Evolutionary conservation across 495 filamentous ascomycete genomes (phyloP).

Genomic region (Penicillium arizonense): DNA sequence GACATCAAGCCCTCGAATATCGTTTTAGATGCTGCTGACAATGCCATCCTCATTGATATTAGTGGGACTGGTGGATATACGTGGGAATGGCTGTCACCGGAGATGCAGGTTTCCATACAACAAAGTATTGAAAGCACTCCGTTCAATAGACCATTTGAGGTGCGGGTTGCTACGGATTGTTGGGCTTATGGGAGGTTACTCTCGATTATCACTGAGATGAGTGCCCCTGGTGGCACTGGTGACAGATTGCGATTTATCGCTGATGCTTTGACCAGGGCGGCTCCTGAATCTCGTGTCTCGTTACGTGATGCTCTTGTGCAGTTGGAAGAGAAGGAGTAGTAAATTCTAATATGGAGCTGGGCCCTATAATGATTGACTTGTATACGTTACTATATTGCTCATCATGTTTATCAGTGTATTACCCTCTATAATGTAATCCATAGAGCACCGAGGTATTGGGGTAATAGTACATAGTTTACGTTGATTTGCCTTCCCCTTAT

Average conservation of each 20-base stretch:
- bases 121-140: conserved; percentile 6
- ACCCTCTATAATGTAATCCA: too few relatives aligned
- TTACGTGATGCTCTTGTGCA: neutral
- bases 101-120: conserved; percentile 11
- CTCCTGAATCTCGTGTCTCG: conserved; percentile 9
- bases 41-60: conserved; percentile 21
- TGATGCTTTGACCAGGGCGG: conserved; percentile 12
- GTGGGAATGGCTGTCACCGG: conserved; percentile 20
- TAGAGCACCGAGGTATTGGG: too few relatives aligned
- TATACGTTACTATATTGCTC: too few relatives aligned
- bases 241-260: conserved; percentile 7
- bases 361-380: too few relatives aligned
- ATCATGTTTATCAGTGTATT: too few relatives aligned
- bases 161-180: conserved; percentile 14
- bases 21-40: conserved; percentile 14
- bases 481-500: too few relatives aligned
- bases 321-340: too few relatives aligned
- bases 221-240: neutral
- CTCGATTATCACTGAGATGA: conserved; percentile 9
- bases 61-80: conserved; percentile 16
- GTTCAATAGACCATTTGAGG: conserved; percentile 4
- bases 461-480: too few relatives aligned
- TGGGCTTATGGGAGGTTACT: conserved; percentile 23
- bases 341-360: too few relatives aligned
- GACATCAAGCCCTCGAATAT: conserved; percentile 26